Base-by-base conservation (phyloP, 108 stramenopile species). In the Skeletonema grethae region DNA sequence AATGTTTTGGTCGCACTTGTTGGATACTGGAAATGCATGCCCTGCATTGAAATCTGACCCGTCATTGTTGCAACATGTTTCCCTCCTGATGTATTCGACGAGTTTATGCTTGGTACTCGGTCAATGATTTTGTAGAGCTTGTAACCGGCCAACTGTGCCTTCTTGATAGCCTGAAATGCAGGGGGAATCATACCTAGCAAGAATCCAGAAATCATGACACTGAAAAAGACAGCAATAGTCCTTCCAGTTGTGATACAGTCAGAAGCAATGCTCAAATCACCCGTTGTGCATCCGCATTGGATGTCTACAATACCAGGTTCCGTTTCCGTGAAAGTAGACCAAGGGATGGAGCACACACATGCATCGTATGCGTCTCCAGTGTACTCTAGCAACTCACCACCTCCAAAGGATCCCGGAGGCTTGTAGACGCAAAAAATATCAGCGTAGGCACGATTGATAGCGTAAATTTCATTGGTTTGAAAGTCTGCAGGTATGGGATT, bases 91-190 rank as follows among this genome's bases (percentile, higher is more conserved):
- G 12, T 61, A 65, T 65, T 53, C 31, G 81, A 48, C 5, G 85
- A 71, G 29, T 61, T 25, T 46, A 88, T 86, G 22, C 29, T 24
- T 8, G 89, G 88, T 56, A 69, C 55, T 5, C 86, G 85, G 73
- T 93, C 91, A 29, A 93, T 73, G 35, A 93, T 71, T 12, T 80
- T 73, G 59, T 87, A 89, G 11, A 90, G 72, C 10, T 88, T 77
- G 9, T 76, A 69, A 7, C 83, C 81, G 8, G 92, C 89, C 7
- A 86, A 85, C 30, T 84, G 65, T 15, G 85, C 74, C 65, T 87
- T 88, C 58, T 86, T 81, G 61, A 93, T 59, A 15, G 62, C 62
- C 39, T 63, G 61, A 38, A 48, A 62, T 3, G 70, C 69, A n/a
- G 75, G 75, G 34, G 69, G 69, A 25, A 71, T 70, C 69, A 71